These are phyloP conservation scores for Papilionanthe hybrid DNA, from an alignment of 116 monocot species.

Conservation along the genomic window DNA sequence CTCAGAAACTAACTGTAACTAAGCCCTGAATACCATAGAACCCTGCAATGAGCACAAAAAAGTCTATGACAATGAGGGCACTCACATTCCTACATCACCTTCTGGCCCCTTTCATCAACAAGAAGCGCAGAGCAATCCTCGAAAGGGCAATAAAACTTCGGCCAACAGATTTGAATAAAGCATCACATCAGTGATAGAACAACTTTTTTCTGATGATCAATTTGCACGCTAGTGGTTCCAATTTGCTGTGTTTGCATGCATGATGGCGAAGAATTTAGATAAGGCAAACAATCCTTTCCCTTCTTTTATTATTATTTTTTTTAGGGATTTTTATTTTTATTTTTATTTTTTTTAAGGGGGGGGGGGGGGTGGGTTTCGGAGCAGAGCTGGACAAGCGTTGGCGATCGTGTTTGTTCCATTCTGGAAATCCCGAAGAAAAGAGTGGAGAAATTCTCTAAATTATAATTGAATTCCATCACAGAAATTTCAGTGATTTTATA, in stretches of 20 bases:
- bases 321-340: too few species aligned
- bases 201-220: slow-evolving; percentile 24
- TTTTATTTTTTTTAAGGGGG: too few species aligned
- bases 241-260: slow-evolving; percentile 28
- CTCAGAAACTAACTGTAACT: slow-evolving; percentile 12
- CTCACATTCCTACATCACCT: slow-evolving; percentile 27
- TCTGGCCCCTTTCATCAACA: slow-evolving; percentile 22
- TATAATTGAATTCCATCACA: too few species aligned
- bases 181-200: slow-evolving; percentile 42
- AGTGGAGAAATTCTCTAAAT: background rate
- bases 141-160: slow-evolving; percentile 64
- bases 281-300: slow-evolving; percentile 10
- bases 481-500: too few species aligned
- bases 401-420: background rate
- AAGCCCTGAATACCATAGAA: slow-evolving; percentile 17
- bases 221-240: slow-evolving; percentile 36
- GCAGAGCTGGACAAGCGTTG: background rate
- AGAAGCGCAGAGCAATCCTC: slow-evolving; percentile 63
- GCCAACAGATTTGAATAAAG: slow-evolving; percentile 30
- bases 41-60: slow-evolving; percentile 26
- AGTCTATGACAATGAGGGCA: slow-evolving; percentile 34
- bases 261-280: slow-evolving; percentile 16
- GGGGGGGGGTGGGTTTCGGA: too few species aligned
- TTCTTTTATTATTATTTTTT: too few species aligned
- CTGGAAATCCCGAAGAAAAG: background rate